Evolutionary conservation across 768 basidiomycete genomes (phyloP).

Genomic region (Tylopilus sp.): DNA sequence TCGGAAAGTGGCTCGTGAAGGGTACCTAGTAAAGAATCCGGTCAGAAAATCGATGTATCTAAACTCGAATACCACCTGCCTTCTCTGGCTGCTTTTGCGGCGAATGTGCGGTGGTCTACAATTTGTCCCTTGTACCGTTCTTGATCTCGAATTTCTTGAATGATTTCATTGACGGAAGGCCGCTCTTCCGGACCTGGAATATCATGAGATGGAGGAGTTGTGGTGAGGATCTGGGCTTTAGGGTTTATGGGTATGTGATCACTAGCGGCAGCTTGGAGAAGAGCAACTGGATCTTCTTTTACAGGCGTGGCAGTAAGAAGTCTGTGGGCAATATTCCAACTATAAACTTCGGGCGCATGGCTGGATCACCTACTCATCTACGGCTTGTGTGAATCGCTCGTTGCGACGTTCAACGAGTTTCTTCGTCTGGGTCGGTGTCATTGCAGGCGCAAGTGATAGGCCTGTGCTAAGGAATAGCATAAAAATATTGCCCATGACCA

Average conservation of each 20-base stretch:
- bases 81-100: conserved; percentile 47
- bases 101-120: conserved; percentile 48
- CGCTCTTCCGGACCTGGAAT: conserved; percentile 48
- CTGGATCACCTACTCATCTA: conserved; percentile 54
- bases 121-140: conserved; percentile 75
- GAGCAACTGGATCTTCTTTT: conserved; percentile 55
- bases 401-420: conserved; percentile 73
- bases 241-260: conserved; percentile 74
- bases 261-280: conserved; percentile 64
- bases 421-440: conserved; percentile 58
- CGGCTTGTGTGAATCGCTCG: conserved; percentile 55
- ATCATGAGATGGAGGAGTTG: conserved; percentile 2
- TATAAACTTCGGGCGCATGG: neutral
- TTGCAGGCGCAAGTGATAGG: conserved; percentile 28
- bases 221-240: conserved; percentile 5
- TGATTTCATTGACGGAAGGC: conserved; percentile 52
- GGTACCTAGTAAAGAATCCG: conserved; percentile 31
- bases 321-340: conserved; percentile 32
- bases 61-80: conserved; percentile 35
- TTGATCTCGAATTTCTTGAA: conserved; percentile 54
- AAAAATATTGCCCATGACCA: no score
- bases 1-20: conserved; percentile 59
- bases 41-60: neutral
- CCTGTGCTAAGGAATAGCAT: conserved; percentile 12
- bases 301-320: conserved; percentile 51